Base-by-base conservation (phyloP, 331 rosid species). In the Cucumis variabilis region DNA sequence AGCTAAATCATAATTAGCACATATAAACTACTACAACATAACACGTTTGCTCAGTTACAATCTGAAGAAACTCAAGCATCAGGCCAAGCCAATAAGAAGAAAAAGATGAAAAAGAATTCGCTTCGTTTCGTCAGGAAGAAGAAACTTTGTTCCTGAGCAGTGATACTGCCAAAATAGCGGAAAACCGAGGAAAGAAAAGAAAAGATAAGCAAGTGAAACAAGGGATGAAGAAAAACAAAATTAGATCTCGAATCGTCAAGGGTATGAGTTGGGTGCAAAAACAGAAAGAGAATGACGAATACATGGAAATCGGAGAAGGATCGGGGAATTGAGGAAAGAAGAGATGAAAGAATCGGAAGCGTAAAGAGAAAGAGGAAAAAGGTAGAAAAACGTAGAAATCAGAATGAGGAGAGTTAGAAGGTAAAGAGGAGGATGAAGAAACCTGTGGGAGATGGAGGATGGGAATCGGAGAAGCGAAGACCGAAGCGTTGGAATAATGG, bases 11-110 rank as follows among this genome's bases (percentile, higher is more conserved):
- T 0, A 51, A 24, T 21, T 33, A 3, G 66, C 17, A 78, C 21
- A 53, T 25, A 53, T 78, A 81, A 2, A 9, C 68, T 81, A 60
- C 85, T 81, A 60, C 85, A 25, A 58, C 13, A 81, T 81, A 50
- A 81, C 21, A 55, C n/a, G 24, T 79, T 63, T 27, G 69, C 50
- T 55, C 85, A n/a, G 27, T 55, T 53, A 23, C 3, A 27, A 53
- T n/a, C 9, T 13, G 63, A 77, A 71, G 16, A 77, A 77, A 50
- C 63, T 48, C 83, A 79, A 9, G 84, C 6, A 53, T 51, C 48
- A 55, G 67, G 69, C 69, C 48, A 53, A 80, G 69, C 69, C 48
- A 53, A 80, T 2, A 9, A 55, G 21, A 80, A 28, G 48, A 55
- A 80, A 80, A 80, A 16, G 15, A 78, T 51, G 37, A 14, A 12